Conservation (phyloP, 1,139 yeast genomes). For the Insectozyma bohioensis region DNA sequence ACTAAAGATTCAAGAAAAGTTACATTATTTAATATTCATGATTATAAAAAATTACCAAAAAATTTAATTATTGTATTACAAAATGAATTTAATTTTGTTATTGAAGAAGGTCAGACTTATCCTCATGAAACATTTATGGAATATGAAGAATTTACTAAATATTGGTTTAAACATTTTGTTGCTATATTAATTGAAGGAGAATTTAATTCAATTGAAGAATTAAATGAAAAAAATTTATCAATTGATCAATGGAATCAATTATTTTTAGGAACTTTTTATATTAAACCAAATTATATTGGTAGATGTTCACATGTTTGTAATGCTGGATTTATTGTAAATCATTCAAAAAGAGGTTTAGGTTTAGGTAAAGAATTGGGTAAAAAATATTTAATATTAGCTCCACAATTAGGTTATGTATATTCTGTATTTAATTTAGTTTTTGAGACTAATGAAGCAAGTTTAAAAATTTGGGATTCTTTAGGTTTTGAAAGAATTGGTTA, state of each 20-base stretch:
- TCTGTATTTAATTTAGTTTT: slow-evolving; percentile 83
- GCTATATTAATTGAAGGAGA: slow-evolving; percentile 47
- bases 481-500: slow-evolving; percentile 75
- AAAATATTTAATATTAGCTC: slow-evolving; percentile 64
- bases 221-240: slow-evolving; percentile 14
- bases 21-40: slow-evolving; percentile 36
- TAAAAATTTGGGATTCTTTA: slow-evolving; percentile 69
- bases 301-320: slow-evolving; percentile 79
- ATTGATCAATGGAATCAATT: slow-evolving; percentile 35
- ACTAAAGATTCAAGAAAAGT: slow-evolving; percentile 29
- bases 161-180: slow-evolving; percentile 48
- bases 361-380: slow-evolving; percentile 64
- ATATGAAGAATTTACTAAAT: slow-evolving; percentile 33
- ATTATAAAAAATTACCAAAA: slow-evolving; percentile 31
- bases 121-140: slow-evolving; percentile 34
- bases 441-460: slow-evolving; percentile 67
- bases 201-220: slow-evolving; percentile 14
- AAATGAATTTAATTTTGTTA: slow-evolving; percentile 43
- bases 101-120: slow-evolving; percentile 53
- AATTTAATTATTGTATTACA: slow-evolving; percentile 31
- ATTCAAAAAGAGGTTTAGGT: slow-evolving; percentile 53
- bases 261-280: slow-evolving; percentile 67
- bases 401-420: slow-evolving; percentile 67
- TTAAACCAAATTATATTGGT: slow-evolving; percentile 78
- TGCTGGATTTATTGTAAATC: slow-evolving; percentile 72